Base-by-base conservation (phyloP, 148 eudicot species). In the Bassia scoparia region DNA sequence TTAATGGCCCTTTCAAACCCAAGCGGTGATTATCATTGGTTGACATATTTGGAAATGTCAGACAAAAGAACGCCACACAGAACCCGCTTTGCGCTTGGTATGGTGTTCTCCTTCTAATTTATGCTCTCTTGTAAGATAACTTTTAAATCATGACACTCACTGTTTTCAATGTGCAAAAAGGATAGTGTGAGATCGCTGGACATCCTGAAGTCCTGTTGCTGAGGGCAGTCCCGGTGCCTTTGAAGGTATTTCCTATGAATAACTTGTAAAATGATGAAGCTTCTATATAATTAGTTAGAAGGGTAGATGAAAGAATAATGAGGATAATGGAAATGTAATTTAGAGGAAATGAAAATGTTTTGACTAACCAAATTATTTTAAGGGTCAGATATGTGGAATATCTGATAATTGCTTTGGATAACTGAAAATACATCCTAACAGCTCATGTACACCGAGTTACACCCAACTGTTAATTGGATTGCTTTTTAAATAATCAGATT, bases 161-260 rank as follows among this genome's bases (percentile, higher is more conserved):
- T 73, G 62, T 75, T 73, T 74, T 81, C 67, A 77, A 76, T 81
- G 67, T 86, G 76, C 70, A 84, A 93, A n/a, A 91, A 90, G 87
- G 89, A 89, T 88, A 94, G 98, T 94, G 96, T 88, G 98, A 94
- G 93, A 83, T 89, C 53, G 97, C 98, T 75, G 97, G 93, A 83
- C 71, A 78, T 83, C 87, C 88, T 68, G 89, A 80, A 82, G 71
- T 94, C 98, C 96, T 23, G 96, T 94, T 38, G 93, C 97, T 54
- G 88, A 89, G 82, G 98, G 98, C 53, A 89, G 90, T 82, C 76
- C 77, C 53, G 93, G 83, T n/a, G 78, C 96, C 98, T 81, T 74
- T 94, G 49, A 94, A 87, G 97, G 97, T 91, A 89, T 59, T 35
- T 81, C 27, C n/a, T 50, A 58, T 26, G 11, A 27, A 53, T 52